phyloP scores from a whole-genome alignment of 2,329 filamentous ascomycete genomes.

The Cadophora malorum region DNA sequence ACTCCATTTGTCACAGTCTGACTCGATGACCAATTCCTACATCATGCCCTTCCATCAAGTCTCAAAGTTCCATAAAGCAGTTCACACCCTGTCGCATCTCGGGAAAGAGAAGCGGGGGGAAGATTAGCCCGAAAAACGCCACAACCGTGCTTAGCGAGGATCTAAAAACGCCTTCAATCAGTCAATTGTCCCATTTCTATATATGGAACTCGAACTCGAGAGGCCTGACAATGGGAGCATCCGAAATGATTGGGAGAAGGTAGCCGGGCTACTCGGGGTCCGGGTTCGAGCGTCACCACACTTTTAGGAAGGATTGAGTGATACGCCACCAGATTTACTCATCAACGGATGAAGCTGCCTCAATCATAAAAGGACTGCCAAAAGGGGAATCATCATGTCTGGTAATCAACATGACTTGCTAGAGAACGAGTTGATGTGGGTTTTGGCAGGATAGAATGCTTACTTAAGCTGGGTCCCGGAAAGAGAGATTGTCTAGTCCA shows the following conservation, averaged over 20 bases:
- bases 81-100: neutral
- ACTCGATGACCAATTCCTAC: neutral
- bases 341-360: no score
- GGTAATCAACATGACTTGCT: neutral
- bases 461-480: no score
- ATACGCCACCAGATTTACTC: no score
- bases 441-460: no score
- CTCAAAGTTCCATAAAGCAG: neutral
- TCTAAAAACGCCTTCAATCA: neutral
- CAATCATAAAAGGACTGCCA: no score
- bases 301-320: no score
- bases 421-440: neutral
- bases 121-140: slow-evolving; percentile 15
- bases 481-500: no score
- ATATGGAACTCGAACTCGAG: neutral
- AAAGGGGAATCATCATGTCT: no score
- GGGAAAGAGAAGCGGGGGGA: slow-evolving; percentile 13
- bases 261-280: no score
- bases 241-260: no score
- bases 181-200: neutral
- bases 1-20: neutral
- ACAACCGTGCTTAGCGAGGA: slow-evolving; percentile 16
- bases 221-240: neutral
- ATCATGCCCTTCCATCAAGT: neutral
- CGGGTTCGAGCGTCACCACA: no score